Conservation (phyloP, 208 protist genomes). For the Leishmania tropica region DNA sequence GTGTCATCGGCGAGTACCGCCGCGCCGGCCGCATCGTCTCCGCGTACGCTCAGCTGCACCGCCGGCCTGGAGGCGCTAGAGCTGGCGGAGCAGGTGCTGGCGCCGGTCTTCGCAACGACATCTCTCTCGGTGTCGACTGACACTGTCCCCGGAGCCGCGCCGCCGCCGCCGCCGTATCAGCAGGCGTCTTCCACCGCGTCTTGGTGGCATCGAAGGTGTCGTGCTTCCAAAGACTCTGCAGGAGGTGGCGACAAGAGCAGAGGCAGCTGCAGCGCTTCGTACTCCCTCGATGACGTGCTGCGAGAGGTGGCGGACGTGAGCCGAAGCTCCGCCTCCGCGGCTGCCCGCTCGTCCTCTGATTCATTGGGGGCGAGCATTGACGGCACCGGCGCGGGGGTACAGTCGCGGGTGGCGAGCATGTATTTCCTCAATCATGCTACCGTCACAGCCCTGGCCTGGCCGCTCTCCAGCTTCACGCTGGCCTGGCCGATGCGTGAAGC, state of each 20-base stretch:
- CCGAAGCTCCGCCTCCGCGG: background rate
- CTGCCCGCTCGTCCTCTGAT: background rate
- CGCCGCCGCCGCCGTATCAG: background rate
- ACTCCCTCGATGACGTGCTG: constrained; percentile 13
- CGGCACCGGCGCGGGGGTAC: background rate
- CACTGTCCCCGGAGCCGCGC: background rate
- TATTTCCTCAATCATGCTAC: constrained; percentile 37
- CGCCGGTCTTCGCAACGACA: constrained; percentile 44
- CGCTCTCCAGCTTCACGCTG: constrained; percentile 20
- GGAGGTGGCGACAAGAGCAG: background rate
- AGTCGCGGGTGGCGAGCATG: constrained; percentile 13
- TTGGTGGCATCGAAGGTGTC: background rate
- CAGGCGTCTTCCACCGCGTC: background rate
- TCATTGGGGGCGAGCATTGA: background rate
- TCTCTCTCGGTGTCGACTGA: constrained; percentile 3
- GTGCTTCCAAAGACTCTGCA: background rate
- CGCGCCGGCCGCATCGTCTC: background rate
- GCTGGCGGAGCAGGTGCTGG: constrained; percentile 55
- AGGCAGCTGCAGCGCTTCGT: background rate
- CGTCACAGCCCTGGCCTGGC: constrained; percentile 34
- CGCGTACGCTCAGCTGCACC: constrained; percentile 21
- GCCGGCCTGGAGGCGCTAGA: constrained; percentile 37
- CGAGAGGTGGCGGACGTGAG: constrained; percentile 15
- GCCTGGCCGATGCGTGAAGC: constrained; percentile 10
- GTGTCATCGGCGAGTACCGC: background rate